Conservation (phyloP, 2,329 filamentous ascomycete species). For the Paradendryphiella salina region DNA sequence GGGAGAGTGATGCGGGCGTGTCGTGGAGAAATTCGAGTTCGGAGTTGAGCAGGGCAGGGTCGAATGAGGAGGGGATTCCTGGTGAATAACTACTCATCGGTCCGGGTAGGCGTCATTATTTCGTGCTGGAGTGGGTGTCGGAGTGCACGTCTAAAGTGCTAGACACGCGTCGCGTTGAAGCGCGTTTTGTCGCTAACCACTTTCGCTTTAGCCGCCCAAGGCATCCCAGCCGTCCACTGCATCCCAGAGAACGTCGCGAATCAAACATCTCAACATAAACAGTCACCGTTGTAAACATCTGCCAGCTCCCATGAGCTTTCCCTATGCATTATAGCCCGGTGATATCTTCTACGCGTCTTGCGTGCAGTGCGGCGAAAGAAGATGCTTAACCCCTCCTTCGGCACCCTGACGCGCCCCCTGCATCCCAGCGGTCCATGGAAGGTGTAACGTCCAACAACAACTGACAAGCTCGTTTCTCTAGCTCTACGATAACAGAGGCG, state of each 20-base stretch:
- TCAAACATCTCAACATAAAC: background rate
- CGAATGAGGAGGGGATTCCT: slow-evolving; percentile 54
- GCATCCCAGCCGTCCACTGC: no score
- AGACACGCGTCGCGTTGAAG: slow-evolving; percentile 20
- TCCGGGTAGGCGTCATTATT: slow-evolving; percentile 1
- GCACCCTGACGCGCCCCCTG: background rate
- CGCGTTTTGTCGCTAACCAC: slow-evolving; percentile 23
- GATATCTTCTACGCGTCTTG: no score
- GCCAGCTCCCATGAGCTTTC: no score
- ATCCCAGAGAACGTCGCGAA: background rate
- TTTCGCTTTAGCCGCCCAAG: slow-evolving; percentile 1
- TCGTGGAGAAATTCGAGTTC: slow-evolving; percentile 41
- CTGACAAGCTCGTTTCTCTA: background rate
- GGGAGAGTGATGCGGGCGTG: slow-evolving; percentile 29
- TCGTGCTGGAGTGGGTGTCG: slow-evolving; percentile 3
- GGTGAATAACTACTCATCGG: slow-evolving; percentile 38
- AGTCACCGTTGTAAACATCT: background rate
- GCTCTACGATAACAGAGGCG: background rate
- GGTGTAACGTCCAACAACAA: background rate
- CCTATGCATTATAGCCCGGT: no score
- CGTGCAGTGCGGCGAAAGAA: no score
- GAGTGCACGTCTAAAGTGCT: background rate
- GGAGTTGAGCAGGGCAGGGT: slow-evolving; percentile 56
- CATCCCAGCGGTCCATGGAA: background rate
- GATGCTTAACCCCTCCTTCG: no score